Evolutionary conservation across 768 basidiomycete genomes (phyloP).

Genomic region (Trametes meyenii): DNA sequence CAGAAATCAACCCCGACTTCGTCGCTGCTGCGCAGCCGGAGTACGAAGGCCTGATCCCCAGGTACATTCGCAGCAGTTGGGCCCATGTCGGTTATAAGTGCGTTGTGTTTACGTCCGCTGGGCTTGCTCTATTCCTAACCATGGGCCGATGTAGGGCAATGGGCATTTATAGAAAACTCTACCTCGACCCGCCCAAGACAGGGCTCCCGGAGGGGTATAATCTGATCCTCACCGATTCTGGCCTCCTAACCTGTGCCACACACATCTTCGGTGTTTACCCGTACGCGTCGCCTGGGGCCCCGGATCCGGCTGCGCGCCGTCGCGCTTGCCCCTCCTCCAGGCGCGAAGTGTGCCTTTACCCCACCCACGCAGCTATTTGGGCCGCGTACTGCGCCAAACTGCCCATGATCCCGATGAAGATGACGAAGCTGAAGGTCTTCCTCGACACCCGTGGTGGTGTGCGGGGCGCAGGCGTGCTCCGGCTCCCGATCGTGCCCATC

Average conservation of each 20-base stretch:
- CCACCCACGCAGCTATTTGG: constrained; percentile 67
- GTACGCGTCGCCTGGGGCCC: not conserved
- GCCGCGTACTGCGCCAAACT: constrained; percentile 66
- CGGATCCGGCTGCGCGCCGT: constrained; percentile 2
- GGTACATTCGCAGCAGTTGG: constrained; percentile 8
- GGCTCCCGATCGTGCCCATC: constrained; percentile 61
- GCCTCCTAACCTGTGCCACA: constrained; percentile 18
- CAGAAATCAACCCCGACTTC: not conserved
- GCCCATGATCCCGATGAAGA: constrained; percentile 49
- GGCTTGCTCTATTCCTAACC: not conserved
- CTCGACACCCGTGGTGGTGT: not conserved
- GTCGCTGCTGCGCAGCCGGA: not conserved
- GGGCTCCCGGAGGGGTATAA: constrained; percentile 18
- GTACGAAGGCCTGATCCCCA: constrained; percentile 7
- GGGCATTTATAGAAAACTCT: constrained; percentile 17
- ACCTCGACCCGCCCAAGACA: constrained; percentile 21
- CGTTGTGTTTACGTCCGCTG: not conserved
- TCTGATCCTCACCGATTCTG: constrained; percentile 24
- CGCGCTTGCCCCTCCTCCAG: constrained; percentile 6
- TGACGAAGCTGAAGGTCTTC: constrained; percentile 28
- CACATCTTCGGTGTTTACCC: constrained; percentile 26
- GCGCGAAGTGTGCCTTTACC: constrained; percentile 38
- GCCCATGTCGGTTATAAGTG: constrained; percentile 4
- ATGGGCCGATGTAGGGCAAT: not conserved
- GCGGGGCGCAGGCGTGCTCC: not conserved